Percentiles rank a stretch among this genome's conserved stretches.
These are phyloP conservation scores for Lactifluus pinguis DNA, from an alignment of 768 basidiomycete species.

Conservation along the genomic window DNA sequence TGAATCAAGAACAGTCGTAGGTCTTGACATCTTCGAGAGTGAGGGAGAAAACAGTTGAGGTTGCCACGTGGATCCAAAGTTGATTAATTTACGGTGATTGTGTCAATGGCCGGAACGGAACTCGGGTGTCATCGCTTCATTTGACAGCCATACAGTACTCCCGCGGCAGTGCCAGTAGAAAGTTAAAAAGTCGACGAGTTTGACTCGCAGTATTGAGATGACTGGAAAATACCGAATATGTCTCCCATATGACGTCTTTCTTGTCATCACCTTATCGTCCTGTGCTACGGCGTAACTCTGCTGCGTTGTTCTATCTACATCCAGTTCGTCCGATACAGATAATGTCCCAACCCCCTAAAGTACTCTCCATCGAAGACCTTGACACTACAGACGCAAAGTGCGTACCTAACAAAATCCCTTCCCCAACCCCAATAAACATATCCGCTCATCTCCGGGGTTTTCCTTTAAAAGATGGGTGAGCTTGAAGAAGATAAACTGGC, in stretches of 20 bases:
- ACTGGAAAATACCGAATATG: too few relatives aligned
- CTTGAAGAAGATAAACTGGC: conserved; percentile 71
- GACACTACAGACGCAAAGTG: conserved; percentile 15
- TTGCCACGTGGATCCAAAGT: neutral
- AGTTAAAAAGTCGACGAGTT: too few relatives aligned
- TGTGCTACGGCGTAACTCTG: neutral
- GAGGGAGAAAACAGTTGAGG: neutral
- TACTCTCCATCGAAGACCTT: conserved; percentile 14
- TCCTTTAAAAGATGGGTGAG: conserved; percentile 64
- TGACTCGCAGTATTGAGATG: too few relatives aligned
- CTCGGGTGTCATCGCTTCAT: neutral
- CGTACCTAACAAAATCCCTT: neutral
- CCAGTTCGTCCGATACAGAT: neutral
- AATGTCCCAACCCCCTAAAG: conserved; percentile 12
- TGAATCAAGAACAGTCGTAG: conserved; percentile 56
- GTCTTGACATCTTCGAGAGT: conserved; percentile 30
- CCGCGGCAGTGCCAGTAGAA: too few relatives aligned
- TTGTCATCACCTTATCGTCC: neutral
- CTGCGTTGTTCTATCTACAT: neutral
- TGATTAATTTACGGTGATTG: neutral
- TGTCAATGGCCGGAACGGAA: neutral
- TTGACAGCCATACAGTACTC: too few relatives aligned
- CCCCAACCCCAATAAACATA: neutral
- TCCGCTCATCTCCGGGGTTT: neutral
- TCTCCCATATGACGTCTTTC: neutral